phyloP scores from a whole-genome alignment of 257 asterid genomes.

The Nicotiana attenuata region DNA sequence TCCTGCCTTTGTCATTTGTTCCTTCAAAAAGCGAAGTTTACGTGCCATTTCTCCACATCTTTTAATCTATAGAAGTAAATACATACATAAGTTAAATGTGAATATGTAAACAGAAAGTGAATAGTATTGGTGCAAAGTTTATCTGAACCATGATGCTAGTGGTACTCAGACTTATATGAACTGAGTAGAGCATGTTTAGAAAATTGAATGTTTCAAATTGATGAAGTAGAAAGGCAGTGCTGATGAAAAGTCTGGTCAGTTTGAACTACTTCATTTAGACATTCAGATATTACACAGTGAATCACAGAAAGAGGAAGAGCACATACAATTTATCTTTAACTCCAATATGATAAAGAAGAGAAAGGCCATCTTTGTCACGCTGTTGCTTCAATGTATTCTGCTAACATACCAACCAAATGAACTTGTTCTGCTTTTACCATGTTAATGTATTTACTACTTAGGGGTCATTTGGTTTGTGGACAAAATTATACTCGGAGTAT shows the following conservation, averaged over 20 bases:
- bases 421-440: not conserved
- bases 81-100: not conserved
- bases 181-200: not conserved
- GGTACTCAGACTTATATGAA: not conserved
- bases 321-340: not conserved
- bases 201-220: not conserved
- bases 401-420: not conserved
- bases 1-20: conserved; percentile 50
- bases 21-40: conserved; percentile 44
- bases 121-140: not conserved
- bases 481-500: not conserved
- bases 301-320: not conserved
- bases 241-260: not conserved
- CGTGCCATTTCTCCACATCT: conserved; percentile 67
- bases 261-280: not conserved
- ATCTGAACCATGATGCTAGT: not conserved
- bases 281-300: not conserved
- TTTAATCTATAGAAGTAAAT: conserved; percentile 35
- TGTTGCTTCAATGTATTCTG: not conserved
- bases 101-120: not conserved
- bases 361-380: not conserved
- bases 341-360: not conserved
- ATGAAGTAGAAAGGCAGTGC: conserved; percentile 4
- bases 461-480: not conserved
- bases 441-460: not conserved